Conservation (phyloP, 2,329 filamentous ascomycete species). For the Triangularia verruculosa region DNA sequence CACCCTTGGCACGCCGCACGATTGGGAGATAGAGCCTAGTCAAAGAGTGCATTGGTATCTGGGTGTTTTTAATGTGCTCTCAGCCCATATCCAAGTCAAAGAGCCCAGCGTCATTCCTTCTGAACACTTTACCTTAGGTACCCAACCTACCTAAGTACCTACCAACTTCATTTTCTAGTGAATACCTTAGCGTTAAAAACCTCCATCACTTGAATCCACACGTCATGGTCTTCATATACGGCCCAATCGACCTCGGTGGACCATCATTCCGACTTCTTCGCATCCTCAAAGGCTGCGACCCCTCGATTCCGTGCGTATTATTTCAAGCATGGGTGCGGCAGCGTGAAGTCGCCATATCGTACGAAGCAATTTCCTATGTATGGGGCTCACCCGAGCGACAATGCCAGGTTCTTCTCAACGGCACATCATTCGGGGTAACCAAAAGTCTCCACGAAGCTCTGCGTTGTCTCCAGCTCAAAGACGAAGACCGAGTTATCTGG, state of each 20-base stretch:
- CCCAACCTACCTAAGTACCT: too few relatives aligned
- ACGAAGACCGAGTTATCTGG: conserved; percentile 3
- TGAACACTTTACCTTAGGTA: too few relatives aligned
- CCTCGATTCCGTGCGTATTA: not conserved
- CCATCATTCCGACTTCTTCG: conserved; percentile 10
- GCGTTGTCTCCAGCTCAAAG: not conserved
- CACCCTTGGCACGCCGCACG: too few relatives aligned
- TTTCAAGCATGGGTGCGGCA: conserved; percentile 1
- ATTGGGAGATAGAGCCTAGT: too few relatives aligned
- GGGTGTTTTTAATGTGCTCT: too few relatives aligned
- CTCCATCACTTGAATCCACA: too few relatives aligned
- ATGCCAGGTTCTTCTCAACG: not conserved
- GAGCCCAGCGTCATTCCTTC: too few relatives aligned
- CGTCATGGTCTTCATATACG: not conserved
- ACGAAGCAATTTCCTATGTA: conserved; percentile 13
- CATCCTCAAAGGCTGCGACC: conserved; percentile 5
- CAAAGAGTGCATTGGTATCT: too few relatives aligned
- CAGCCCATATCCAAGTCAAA: too few relatives aligned
- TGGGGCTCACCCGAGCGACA: not conserved
- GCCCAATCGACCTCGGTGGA: not conserved
- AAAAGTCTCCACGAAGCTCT: conserved; percentile 5
- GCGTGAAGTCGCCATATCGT: conserved; percentile 3
- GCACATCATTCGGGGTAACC: not conserved
- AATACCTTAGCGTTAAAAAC: too few relatives aligned
- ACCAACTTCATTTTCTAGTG: too few relatives aligned